Conservation (phyloP, 176 grass and related monocot species). For the Zoysia japonica region DNA sequence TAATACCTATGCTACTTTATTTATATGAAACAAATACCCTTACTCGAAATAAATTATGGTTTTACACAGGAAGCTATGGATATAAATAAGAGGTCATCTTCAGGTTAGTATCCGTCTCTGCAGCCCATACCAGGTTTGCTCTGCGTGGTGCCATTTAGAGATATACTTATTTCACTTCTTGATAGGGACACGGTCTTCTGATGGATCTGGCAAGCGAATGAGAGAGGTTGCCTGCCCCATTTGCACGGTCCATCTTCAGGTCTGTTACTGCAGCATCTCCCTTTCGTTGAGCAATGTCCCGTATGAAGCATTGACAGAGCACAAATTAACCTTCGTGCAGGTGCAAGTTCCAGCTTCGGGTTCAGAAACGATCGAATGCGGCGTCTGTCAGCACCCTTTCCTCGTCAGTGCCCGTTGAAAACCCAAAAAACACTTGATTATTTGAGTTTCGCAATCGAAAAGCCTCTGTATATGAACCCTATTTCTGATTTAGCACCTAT, state of each 20-base stretch:
- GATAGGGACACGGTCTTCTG: conserved; percentile 59
- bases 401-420: conserved; percentile 84
- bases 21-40: conserved; percentile 1
- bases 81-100: conserved; percentile 83
- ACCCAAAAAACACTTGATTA: background rate
- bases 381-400: conserved; percentile 94
- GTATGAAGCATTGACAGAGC: background rate
- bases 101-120: conserved; percentile 47
- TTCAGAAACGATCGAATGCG: conserved; percentile 91
- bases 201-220: conserved; percentile 71
- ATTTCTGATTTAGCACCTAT: no score
- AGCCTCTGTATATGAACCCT: background rate
- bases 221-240: conserved; percentile 87
- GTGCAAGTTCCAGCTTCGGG: conserved; percentile 86
- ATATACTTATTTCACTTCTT: conserved; percentile 2
- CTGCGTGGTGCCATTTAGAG: background rate
- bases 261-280: background rate
- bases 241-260: conserved; percentile 96
- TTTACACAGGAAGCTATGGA: conserved; percentile 92
- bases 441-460: background rate
- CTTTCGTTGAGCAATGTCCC: background rate
- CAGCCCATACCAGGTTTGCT: background rate
- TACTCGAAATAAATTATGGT: conserved; percentile 15
- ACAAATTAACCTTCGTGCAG: conserved; percentile 30
- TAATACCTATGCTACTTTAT: background rate